Evolutionary conservation across 441 rosid genomes (phyloP).

Genomic region (Geranium incanum): DNA sequence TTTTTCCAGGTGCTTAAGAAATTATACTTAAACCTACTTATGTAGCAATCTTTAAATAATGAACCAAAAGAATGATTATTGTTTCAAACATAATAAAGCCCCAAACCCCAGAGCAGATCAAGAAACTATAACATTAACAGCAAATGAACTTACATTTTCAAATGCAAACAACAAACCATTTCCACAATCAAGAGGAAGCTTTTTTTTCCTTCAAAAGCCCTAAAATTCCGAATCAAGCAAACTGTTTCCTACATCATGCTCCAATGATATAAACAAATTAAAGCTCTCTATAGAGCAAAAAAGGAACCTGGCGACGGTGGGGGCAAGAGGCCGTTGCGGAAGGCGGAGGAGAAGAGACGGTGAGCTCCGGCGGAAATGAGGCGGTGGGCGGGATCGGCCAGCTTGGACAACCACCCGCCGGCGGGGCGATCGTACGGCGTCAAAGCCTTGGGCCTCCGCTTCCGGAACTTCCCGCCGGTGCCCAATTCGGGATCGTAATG

Average conservation of each 20-base stretch:
- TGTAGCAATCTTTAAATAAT: slow-evolving; percentile 1
- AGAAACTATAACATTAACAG: neutral
- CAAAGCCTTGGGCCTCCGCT: slow-evolving; percentile 36
- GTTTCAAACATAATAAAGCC: neutral
- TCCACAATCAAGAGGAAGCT: neutral
- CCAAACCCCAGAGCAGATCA: neutral
- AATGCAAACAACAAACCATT: slow-evolving; percentile 1
- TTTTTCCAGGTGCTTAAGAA: neutral
- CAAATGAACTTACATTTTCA: neutral
- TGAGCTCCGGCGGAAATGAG: slow-evolving; percentile 68
- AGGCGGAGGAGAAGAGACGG: slow-evolving; percentile 58
- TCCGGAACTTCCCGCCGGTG: slow-evolving; percentile 72
- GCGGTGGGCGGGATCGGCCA: slow-evolving; percentile 87
- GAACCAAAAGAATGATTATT: neutral
- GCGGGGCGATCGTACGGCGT: slow-evolving; percentile 80
- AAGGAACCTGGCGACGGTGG: slow-evolving; percentile 24
- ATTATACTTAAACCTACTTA: neutral
- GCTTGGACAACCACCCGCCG: slow-evolving; percentile 71
- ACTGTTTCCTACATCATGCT: neutral
- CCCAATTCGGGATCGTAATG: slow-evolving; percentile 47
- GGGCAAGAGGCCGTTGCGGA: slow-evolving; percentile 61
- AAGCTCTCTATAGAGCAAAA: neutral
- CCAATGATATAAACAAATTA: neutral
- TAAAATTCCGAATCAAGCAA: slow-evolving; percentile 7
- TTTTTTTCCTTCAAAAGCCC: neutral